A percentile compares a stretch with the other conserved stretches of the same genome.
phyloP scores from a whole-genome alignment of 306 rosid species.

The Phaseolus lunatus region DNA sequence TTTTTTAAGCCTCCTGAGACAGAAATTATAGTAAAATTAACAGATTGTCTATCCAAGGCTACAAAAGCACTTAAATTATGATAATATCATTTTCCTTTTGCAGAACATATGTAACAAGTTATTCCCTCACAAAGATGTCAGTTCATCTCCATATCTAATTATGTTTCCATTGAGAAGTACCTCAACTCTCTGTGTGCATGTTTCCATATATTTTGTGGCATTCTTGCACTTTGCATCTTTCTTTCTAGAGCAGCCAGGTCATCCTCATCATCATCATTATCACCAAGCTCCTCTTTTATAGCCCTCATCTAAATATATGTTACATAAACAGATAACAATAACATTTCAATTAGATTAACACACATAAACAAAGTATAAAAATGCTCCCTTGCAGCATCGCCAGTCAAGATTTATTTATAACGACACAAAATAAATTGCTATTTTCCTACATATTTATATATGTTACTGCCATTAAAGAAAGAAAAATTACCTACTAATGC shows the following conservation, averaged over 20 bases:
- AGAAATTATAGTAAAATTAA: slow-evolving; percentile 36
- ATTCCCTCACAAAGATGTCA: neutral
- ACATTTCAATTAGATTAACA: slow-evolving; percentile 38
- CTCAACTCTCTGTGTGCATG: slow-evolving; percentile 96
- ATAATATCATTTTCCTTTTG: slow-evolving; percentile 10
- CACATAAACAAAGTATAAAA: slow-evolving; percentile 24
- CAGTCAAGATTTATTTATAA: slow-evolving; percentile 18
- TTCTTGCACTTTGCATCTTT: slow-evolving; percentile 96
- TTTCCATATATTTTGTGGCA: slow-evolving; percentile 97
- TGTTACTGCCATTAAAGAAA: slow-evolving; percentile 14
- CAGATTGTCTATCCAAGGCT: slow-evolving; percentile 25
- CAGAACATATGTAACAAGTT: slow-evolving; percentile 22
- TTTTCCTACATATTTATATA: slow-evolving; percentile 14
- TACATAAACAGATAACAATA: slow-evolving; percentile 37
- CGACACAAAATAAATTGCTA: slow-evolving; percentile 22
- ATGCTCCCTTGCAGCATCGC: slow-evolving; percentile 28
- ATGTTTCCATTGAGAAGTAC: slow-evolving; percentile 54
- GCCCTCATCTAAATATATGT: slow-evolving; percentile 89
- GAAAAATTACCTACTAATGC: neutral
- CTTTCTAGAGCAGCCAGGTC: slow-evolving; percentile 88
- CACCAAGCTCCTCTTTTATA: slow-evolving; percentile 99
- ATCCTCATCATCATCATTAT: slow-evolving; percentile 96
- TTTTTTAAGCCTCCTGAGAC: slow-evolving; percentile 94
- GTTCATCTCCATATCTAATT: slow-evolving; percentile 21
- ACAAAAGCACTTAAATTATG: slow-evolving; percentile 20